Evolutionary conservation across 768 basidiomycete species (phyloP).

Genomic region (Suillus variegatus): DNA sequence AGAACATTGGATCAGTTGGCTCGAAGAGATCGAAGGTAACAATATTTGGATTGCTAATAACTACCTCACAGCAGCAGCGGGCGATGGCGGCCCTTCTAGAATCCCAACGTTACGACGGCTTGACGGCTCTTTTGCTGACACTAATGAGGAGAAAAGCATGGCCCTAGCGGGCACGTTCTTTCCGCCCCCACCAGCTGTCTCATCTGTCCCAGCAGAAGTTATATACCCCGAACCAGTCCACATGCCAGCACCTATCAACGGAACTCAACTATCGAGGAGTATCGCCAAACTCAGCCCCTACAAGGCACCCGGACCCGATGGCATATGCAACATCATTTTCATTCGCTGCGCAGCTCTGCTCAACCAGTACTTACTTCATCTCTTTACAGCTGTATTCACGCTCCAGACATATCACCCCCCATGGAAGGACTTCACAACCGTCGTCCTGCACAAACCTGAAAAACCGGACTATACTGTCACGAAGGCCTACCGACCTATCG

Average conservation of each 20-base stretch:
- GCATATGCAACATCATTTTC: constrained; percentile 24
- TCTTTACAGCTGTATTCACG: constrained; percentile 16
- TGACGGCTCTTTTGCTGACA: not conserved
- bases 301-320: constrained; percentile 26
- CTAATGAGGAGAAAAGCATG: not conserved
- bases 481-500: constrained; percentile 35
- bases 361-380: not conserved
- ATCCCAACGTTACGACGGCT: constrained; percentile 7
- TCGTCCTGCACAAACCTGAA: constrained; percentile 35
- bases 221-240: not conserved
- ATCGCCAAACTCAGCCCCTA: constrained; percentile 14
- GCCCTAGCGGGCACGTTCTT: not conserved
- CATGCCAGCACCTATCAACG: constrained; percentile 1
- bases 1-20: constrained; percentile 21
- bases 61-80: constrained; percentile 3
- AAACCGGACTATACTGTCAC: constrained; percentile 39
- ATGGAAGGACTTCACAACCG: constrained; percentile 31
- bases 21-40: constrained; percentile 14
- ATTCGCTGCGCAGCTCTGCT: constrained; percentile 16
- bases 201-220: not conserved
- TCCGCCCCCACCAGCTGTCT: not conserved
- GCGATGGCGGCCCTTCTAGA: constrained; percentile 1
- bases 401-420: constrained; percentile 9
- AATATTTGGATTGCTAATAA: constrained; percentile 22
- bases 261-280: not conserved